phyloP scores from a whole-genome alignment of 2,329 filamentous ascomycete genomes.

The Coniochaeta sp. region DNA sequence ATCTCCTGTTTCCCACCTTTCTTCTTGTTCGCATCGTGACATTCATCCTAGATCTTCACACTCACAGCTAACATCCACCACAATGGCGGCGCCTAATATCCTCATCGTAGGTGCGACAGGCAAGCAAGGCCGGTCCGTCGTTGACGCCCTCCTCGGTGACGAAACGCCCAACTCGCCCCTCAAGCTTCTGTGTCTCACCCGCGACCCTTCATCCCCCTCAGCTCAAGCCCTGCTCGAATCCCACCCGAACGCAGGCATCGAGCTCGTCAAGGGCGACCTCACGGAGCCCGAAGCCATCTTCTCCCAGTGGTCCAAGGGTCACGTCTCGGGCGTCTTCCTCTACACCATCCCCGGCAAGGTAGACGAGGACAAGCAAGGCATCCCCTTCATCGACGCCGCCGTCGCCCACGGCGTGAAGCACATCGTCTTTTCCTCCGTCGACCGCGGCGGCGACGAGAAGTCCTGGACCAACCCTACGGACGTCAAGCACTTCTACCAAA shows the following conservation, averaged over 20 bases:
- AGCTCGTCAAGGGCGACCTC: constrained; percentile 26
- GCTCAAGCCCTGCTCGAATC: constrained; percentile 29
- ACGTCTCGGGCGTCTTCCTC: constrained; percentile 24
- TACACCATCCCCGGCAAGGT: constrained; percentile 22
- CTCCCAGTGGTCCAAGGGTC: constrained; percentile 17
- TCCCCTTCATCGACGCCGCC: constrained; percentile 19
- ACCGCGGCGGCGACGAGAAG: constrained; percentile 13
- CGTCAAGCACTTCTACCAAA: constrained; percentile 22
- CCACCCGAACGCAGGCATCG: constrained; percentile 20
- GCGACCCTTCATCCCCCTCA: constrained; percentile 15
- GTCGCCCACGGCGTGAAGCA: constrained; percentile 13
- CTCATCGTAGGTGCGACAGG: constrained; percentile 30
- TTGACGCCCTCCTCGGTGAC: constrained; percentile 20
- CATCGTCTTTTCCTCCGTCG: constrained; percentile 14
- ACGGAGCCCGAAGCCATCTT: constrained; percentile 25
- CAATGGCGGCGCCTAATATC: constrained; percentile 17
- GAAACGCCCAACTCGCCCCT: constrained; percentile 8
- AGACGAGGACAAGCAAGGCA: constrained; percentile 22
- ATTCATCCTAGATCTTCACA: constrained; percentile 10
- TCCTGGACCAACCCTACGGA: constrained; percentile 10
- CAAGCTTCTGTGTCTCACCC: constrained; percentile 18
- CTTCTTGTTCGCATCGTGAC: no score
- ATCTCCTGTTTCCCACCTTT: not conserved
- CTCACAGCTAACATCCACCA: not conserved
- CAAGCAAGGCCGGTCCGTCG: constrained; percentile 22